Conservation (phyloP, 495 filamentous ascomycete species). For the Neurospora pannonica region DNA sequence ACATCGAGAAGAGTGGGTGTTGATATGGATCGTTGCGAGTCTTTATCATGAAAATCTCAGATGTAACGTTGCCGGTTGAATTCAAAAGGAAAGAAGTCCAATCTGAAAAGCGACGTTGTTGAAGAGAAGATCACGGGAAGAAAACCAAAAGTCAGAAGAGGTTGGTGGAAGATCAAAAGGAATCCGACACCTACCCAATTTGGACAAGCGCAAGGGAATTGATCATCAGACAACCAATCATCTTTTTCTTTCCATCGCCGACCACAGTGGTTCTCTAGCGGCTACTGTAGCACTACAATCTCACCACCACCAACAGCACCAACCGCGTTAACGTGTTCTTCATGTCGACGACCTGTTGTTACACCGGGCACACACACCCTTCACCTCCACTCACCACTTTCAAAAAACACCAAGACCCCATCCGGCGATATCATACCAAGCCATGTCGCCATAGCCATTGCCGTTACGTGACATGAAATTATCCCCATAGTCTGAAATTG, state of each 20-base stretch:
- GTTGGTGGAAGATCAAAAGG: neutral
- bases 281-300: neutral
- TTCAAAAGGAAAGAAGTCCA: neutral
- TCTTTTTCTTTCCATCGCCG: no score
- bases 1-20: neutral
- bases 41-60: neutral
- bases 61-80: slow-evolving; percentile 22
- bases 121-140: neutral
- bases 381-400: neutral
- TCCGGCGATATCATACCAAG: neutral
- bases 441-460: neutral
- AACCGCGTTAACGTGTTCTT: neutral
- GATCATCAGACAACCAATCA: neutral
- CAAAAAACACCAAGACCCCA: neutral
- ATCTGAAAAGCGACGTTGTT: neutral
- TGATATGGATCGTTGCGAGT: neutral
- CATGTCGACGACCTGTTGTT: neutral
- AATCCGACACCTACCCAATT: slow-evolving; percentile 7
- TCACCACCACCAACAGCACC: neutral
- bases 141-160: neutral
- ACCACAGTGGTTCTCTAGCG: neutral
- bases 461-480: neutral
- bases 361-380: neutral
- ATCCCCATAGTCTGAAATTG: neutral
- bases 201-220: neutral